Evolutionary conservation across 2,329 filamentous ascomycete genomes (phyloP).

Genomic region (Orbilia quercus): DNA sequence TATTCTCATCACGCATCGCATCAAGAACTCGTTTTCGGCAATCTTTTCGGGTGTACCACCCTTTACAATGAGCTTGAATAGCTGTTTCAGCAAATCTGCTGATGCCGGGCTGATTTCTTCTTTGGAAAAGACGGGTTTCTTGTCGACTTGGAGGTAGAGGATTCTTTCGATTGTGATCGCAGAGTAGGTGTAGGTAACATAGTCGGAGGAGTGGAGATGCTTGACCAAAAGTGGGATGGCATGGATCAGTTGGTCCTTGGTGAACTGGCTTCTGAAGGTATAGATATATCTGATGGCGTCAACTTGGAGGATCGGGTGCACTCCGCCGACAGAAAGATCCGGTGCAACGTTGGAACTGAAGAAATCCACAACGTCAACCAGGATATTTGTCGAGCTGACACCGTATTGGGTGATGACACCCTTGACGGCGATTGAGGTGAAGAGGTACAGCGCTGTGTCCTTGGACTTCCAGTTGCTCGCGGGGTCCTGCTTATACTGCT

Average conservation of each 20-base stretch:
- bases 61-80: slow-evolving; percentile 91
- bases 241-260: slow-evolving; percentile 88
- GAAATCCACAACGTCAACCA: slow-evolving; percentile 90
- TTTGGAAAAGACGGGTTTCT: slow-evolving; percentile 77
- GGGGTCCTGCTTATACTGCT: slow-evolving; percentile 75
- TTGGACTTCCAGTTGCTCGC: slow-evolving; percentile 91
- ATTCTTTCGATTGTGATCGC: slow-evolving; percentile 96
- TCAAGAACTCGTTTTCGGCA: slow-evolving; percentile 98
- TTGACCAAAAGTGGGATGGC: slow-evolving; percentile 91
- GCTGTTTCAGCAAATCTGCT: slow-evolving; percentile 85
- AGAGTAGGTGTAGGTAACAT: slow-evolving; percentile 97
- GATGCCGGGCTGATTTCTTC: slow-evolving; percentile 82
- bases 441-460: slow-evolving; percentile 97
- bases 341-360: slow-evolving; percentile 91
- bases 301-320: slow-evolving; percentile 89
- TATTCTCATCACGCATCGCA: slow-evolving; percentile 98
- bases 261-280: slow-evolving; percentile 93
- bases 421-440: slow-evolving; percentile 92
- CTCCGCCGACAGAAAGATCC: slow-evolving; percentile 75
- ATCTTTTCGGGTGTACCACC: slow-evolving; percentile 88
- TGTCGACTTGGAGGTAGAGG: slow-evolving; percentile 80
- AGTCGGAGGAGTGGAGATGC: slow-evolving; percentile 88
- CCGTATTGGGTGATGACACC: slow-evolving; percentile 85
- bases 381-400: slow-evolving; percentile 87
- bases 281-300: slow-evolving; percentile 99